Conservation (phyloP, 768 basidiomycete genomes). For the Russula lepida region DNA sequence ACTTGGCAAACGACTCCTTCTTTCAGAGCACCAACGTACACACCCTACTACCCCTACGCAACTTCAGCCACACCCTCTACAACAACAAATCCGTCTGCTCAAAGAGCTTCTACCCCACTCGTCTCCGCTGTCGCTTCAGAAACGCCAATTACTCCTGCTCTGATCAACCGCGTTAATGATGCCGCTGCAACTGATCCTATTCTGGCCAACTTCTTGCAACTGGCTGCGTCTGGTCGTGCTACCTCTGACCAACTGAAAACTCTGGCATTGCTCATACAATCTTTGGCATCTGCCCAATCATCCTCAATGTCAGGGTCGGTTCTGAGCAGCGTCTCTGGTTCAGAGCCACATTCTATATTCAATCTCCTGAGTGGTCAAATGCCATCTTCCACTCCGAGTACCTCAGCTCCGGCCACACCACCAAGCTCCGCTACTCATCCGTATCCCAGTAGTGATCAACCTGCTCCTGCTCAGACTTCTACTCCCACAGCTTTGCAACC, state of each 20-base stretch:
- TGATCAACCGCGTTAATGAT: slow-evolving; percentile 56
- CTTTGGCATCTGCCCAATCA: slow-evolving; percentile 36
- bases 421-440: neutral
- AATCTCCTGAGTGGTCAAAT: slow-evolving; percentile 4
- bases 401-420: slow-evolving; percentile 3
- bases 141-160: slow-evolving; percentile 44
- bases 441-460: neutral
- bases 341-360: slow-evolving; percentile 4
- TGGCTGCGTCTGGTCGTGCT: slow-evolving; percentile 55
- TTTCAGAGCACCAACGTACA: slow-evolving; percentile 14
- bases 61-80: neutral
- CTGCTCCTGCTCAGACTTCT: neutral
- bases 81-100: slow-evolving; percentile 4
- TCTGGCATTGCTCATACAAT: slow-evolving; percentile 65
- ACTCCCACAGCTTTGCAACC: slow-evolving; percentile 21
- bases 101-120: slow-evolving; percentile 32
- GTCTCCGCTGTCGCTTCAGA: slow-evolving; percentile 38
- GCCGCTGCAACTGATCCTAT: slow-evolving; percentile 61
- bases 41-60: neutral
- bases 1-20: slow-evolving; percentile 16
- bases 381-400: neutral
- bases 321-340: neutral
- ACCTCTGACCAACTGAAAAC: slow-evolving; percentile 57
- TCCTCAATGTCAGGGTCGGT: neutral
- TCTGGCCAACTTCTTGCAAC: slow-evolving; percentile 56